Base-by-base conservation (phyloP, 331 rosid genomes). In the Malus hybrid region DNA sequence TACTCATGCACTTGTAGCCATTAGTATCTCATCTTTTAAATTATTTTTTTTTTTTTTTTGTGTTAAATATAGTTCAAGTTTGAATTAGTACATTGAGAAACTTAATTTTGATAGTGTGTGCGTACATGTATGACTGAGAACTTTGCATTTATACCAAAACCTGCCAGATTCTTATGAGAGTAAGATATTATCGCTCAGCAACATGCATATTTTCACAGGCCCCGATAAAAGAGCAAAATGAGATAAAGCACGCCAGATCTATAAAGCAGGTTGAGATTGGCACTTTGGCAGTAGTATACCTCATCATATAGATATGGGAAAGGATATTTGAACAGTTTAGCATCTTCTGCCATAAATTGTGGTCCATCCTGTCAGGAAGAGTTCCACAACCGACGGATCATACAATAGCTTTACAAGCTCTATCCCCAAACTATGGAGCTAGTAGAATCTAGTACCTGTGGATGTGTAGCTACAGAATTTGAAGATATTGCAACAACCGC, bases 281-380 rank as follows among this genome's bases (percentile, higher is more conserved):
- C 75, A 32, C 31, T 29, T 39, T 71, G 76, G 48, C 72, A 32
- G 36, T 29, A 57, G 61, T 60, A 67, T 75, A 92, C 99, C 94
- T 90, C 96, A 12, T 94, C 99, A 44, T 90, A 90, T 33, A 92
- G 80, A 84, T 94, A 94, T 48, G 99, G 97, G 80, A 94, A 94
- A 55, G 99, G 95, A 79, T 92, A 94, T 28, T 81, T 86, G 69
- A 87, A 86, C 77, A 81, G 81, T 69, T 84, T 86, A 80, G 96
- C 96, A 6, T 94, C 99, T 86, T 90, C 97, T 24, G 93, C 93
- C 96, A 94, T 94, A 79, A 82, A 86, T 81, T 84, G 77, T 11
- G 99, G 96, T 76, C 99, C 99, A 82, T 94, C 99, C 97, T 94
- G 92, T 77, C 85, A 89, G 70, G 78, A 82, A 80, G 34, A 85